Base-by-base conservation (phyloP, 352 stramenopile species). In the Phytophthora multivora region DNA sequence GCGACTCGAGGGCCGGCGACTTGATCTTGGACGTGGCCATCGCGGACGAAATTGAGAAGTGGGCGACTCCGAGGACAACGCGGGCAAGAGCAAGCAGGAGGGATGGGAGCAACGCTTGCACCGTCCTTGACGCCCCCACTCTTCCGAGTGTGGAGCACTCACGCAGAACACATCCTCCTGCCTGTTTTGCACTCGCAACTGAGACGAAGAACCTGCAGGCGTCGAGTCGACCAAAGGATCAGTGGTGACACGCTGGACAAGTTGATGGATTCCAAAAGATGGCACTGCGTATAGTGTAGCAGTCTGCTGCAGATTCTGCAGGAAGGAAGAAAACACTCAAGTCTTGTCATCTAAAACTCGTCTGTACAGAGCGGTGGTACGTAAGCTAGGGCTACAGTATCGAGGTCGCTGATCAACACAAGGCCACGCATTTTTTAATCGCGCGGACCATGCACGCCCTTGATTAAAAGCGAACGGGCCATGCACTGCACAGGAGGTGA, bases 1-100 rank as follows among this genome's bases (percentile, higher is more conserved):
- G 67, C 16, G 62, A 75, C 7, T 63, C 53, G 51, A 67, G 59
- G 28, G 52, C 54, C 25, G 67, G 67, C n/a, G 67, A 75, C 63
- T 75, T 70, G 62, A 75, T 69, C 46, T 69, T 69, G 6, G 66
- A 64, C 38, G 77, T 66, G 8, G 51, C 5, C 59, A 67, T 67
- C 51, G 35, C 28, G 45, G 43, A 57, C 36, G 59, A 55, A 67
- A 67, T 67, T 62, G 59, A 10, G 18, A 67, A 67, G 51, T 67
- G 59, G 63, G 51, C 31, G 8, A 6, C 16, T n/a, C 19, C 41
- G 25, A 59, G 30, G 39, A 54, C 28, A 21, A 33, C 28, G 28
- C 28, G 28, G 28, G 19, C 21, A 66, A 35, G 47, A 66, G 31
- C 1, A 41, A 47, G 21, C 35, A n/a, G 7, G 45, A 53, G 25